These are phyloP conservation scores for Phytophthora podocarpi DNA, from an alignment of 352 stramenopile species.

Conservation along the genomic window DNA sequence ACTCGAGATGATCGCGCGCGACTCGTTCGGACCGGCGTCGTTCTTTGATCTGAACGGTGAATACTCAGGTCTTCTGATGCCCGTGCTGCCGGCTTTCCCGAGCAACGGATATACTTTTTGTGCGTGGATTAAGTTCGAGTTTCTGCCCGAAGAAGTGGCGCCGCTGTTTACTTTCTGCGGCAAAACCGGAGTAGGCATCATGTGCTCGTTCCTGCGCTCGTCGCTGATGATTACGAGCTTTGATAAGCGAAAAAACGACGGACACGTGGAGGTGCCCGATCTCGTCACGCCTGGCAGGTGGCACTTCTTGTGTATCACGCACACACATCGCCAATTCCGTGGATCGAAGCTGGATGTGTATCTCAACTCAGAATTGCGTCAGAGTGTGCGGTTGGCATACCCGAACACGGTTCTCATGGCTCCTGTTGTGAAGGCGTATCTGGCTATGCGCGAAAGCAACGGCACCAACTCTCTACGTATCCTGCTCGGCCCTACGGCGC, in stretches of 20 bases:
- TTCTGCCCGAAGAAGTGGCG: slow-evolving; percentile 65
- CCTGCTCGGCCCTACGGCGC: slow-evolving; percentile 61
- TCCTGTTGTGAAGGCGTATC: slow-evolving; percentile 77
- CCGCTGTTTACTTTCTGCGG: slow-evolving; percentile 84
- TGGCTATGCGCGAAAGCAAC: slow-evolving; percentile 81
- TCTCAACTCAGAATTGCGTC: slow-evolving; percentile 71
- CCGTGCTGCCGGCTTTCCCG: slow-evolving; percentile 73
- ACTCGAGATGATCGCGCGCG: slow-evolving; percentile 85
- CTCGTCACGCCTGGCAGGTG: slow-evolving; percentile 68
- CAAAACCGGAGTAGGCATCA: slow-evolving; percentile 78
- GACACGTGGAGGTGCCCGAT: slow-evolving; percentile 75
- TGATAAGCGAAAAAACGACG: slow-evolving; percentile 88
- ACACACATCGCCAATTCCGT: slow-evolving; percentile 85
- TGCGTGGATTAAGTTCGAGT: slow-evolving; percentile 87
- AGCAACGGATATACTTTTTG: slow-evolving; percentile 87
- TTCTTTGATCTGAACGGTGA: slow-evolving; percentile 87
- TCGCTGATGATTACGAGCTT: slow-evolving; percentile 83
- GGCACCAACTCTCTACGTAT: slow-evolving; percentile 60
- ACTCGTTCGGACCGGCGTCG: slow-evolving; percentile 80
- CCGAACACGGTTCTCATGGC: slow-evolving; percentile 79
- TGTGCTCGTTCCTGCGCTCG: slow-evolving; percentile 77
- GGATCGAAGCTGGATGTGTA: slow-evolving; percentile 86
- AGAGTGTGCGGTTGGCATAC: slow-evolving; percentile 79
- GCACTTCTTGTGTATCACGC: slow-evolving; percentile 85
- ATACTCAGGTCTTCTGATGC: slow-evolving; percentile 73